Evolutionary conservation across 768 basidiomycete species (phyloP), one percentile per base, ranked within the genome.

Genomic region (Phanerochaete sordida): DNA sequence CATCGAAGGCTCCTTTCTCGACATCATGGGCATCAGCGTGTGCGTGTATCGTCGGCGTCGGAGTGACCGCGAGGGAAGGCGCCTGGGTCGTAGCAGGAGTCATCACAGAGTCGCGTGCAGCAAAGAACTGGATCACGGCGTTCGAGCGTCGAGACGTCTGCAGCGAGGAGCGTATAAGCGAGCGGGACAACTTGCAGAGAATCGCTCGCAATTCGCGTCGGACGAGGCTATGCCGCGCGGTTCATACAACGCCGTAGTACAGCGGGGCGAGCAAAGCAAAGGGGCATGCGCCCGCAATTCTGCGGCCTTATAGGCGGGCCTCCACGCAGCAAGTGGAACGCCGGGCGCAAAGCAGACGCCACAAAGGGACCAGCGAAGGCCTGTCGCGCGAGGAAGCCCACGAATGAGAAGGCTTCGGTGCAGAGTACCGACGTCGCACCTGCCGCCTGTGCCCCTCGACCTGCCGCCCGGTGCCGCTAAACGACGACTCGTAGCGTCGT

Each of bases 21-120:
- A 39, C 12, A 39, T 54, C 53, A 12, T n/a, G 16, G 9, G 37
- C 8, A 11, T 35, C 35, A 3, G 53, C 35, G n/a, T 28, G 53
- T 15, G 35, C 53, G 23, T 54, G 53, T 7, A 54, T 54, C 39
- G 53, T 54, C 16, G 43, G 56, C 1, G 56, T 57, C 13, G 56
- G 43, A 19, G 56, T 57, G 19, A 43, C 39, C 4, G 56, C 24
- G 3, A 26, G 46, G 21, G 44, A 30, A 21, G 56, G 27, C 8
- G 43, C 19, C 19, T 33, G 28, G 26, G n/a, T 19, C 53, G 43
- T 24, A 21, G 6, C 8, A 9, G 50, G 7, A 33, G 47, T 48
- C 15, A 11, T 26, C 47, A 6, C 24, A n/a, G 24, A 11, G 19
- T 43, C 19, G 7, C 19, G 39, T 43, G 39, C 39, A 19, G 33